Evolutionary conservation across 177 flowering plant genomes (phyloP).

Genomic region (Vitis hybrid): DNA sequence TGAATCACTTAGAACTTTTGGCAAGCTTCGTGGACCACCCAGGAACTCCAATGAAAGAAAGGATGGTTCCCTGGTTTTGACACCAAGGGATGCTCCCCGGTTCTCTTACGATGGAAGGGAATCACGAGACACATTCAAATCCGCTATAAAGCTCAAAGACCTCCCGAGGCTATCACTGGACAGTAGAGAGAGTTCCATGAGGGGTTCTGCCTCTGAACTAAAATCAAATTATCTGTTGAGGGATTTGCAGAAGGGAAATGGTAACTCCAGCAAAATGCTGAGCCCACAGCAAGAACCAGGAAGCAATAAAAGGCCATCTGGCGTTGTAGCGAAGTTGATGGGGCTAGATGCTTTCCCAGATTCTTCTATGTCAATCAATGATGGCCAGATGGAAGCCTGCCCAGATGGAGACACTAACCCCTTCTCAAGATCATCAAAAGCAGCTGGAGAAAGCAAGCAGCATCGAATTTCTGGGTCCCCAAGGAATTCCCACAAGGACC

Average conservation of each 20-base stretch:
- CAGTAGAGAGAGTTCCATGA: slow-evolving; percentile 39
- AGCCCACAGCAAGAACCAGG: slow-evolving; percentile 35
- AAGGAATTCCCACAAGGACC: slow-evolving; percentile 27
- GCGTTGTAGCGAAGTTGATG: slow-evolving; percentile 68
- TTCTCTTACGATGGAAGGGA: slow-evolving; percentile 66
- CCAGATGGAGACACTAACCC: slow-evolving; percentile 17
- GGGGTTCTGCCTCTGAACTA: slow-evolving; percentile 17
- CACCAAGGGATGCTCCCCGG: slow-evolving; percentile 39
- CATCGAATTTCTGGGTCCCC: slow-evolving; percentile 32
- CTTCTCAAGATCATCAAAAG: slow-evolving; percentile 26
- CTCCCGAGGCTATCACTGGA: slow-evolving; percentile 67
- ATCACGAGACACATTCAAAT: slow-evolving; percentile 31
- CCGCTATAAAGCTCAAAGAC: slow-evolving; percentile 46
- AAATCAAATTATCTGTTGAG: slow-evolving; percentile 16
- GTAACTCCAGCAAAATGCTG: slow-evolving; percentile 1
- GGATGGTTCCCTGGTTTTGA: slow-evolving; percentile 9
- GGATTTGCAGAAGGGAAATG: slow-evolving; percentile 18
- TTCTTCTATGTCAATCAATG: slow-evolving; percentile 13
- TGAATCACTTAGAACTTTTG: slow-evolving; percentile 28
- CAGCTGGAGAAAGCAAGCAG: slow-evolving; percentile 29
- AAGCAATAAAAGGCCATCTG: slow-evolving; percentile 37
- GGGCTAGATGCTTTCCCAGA: slow-evolving; percentile 67
- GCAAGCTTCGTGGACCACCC: slow-evolving; percentile 24
- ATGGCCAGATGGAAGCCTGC: slow-evolving; percentile 19
- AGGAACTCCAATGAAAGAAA: slow-evolving; percentile 18